phyloP scores from a whole-genome alignment of 305 asterid species.

The Withania somnifera region DNA sequence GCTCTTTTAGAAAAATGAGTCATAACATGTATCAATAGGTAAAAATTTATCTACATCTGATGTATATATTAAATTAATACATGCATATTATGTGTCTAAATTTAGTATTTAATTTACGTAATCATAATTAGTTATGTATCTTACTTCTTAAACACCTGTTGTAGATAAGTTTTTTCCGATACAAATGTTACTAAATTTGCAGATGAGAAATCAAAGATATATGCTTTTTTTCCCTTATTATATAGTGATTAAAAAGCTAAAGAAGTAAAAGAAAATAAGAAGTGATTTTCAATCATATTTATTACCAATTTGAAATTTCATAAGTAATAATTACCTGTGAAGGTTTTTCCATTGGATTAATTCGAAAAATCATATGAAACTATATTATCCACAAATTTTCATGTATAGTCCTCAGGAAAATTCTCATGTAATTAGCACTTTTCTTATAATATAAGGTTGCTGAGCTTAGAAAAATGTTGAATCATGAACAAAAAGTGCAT shows the following conservation, averaged over 20 bases:
- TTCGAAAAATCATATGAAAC: not conserved
- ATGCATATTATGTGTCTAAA: too few species aligned
- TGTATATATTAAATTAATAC: too few species aligned
- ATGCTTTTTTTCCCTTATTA: not conserved
- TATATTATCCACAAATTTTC: not conserved
- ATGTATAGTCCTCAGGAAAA: not conserved
- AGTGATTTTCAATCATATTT: not conserved
- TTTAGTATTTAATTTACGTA: too few species aligned
- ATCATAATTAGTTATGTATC: too few species aligned
- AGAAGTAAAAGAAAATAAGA: not conserved
- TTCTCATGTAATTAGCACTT: not conserved
- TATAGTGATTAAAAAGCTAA: not conserved
- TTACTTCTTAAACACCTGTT: too few species aligned
- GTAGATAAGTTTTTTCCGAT: too few species aligned
- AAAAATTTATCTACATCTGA: too few species aligned
- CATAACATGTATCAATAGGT: too few species aligned
- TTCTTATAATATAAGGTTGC: constrained; percentile 26
- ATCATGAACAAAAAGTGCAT: constrained; percentile 55
- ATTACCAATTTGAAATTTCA: not conserved
- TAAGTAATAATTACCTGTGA: too few species aligned
- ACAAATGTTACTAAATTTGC: not conserved
- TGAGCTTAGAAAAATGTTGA: constrained; percentile 58
- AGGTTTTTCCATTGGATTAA: not conserved
- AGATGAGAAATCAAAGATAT: not conserved
- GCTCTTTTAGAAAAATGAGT: not conserved